phyloP scores from a whole-genome alignment of 2,329 filamentous ascomycete genomes.

The Xylariaceae sp. region DNA sequence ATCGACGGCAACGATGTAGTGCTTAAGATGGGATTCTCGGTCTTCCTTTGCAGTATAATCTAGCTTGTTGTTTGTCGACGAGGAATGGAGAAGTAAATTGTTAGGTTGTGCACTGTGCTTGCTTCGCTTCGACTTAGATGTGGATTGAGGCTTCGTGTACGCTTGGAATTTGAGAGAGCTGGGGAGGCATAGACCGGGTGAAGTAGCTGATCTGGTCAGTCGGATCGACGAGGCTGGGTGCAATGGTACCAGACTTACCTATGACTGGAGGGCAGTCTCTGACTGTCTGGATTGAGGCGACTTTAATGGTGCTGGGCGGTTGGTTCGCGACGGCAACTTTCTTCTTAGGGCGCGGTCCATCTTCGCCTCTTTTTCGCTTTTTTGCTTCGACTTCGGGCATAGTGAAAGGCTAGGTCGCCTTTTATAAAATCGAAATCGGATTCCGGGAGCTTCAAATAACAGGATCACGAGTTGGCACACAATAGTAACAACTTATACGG shows the following conservation, averaged over 20 bases:
- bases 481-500: too few relatives aligned
- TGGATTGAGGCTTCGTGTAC: constrained; percentile 39
- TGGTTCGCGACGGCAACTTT: constrained; percentile 44
- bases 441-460: not conserved
- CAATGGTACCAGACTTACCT: constrained; percentile 36
- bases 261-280: constrained; percentile 49
- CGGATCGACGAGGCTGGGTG: not conserved
- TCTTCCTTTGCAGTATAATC: constrained; percentile 59
- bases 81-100: constrained; percentile 52
- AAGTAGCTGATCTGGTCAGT: constrained; percentile 30
- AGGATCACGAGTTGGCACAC: not conserved
- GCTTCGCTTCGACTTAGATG: constrained; percentile 29
- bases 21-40: constrained; percentile 46
- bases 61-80: constrained; percentile 50
- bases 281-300: constrained; percentile 42
- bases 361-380: constrained; percentile 51
- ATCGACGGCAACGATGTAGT: constrained; percentile 64
- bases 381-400: constrained; percentile 39
- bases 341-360: constrained; percentile 42
- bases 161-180: constrained; percentile 40
- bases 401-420: constrained; percentile 2
- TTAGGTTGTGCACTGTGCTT: constrained; percentile 33
- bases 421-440: too few relatives aligned
- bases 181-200: constrained; percentile 36
- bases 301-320: constrained; percentile 33